These are phyloP conservation scores for Yamadazyma atlantica DNA, from an alignment of 1,139 yeast genomes.

Conservation along the genomic window DNA sequence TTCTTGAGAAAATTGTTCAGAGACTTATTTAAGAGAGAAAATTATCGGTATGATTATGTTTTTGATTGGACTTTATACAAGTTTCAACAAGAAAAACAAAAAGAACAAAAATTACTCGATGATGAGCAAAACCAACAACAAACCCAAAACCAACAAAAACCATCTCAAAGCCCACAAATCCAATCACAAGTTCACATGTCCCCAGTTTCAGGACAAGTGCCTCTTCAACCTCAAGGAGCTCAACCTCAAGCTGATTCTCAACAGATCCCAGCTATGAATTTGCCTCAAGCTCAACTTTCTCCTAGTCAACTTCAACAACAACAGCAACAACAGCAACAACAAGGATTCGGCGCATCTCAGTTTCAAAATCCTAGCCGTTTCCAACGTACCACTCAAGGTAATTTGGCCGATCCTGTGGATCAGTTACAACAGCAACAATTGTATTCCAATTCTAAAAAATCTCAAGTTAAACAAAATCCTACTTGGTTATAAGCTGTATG, in stretches of 20 bases:
- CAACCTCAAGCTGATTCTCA: constrained; percentile 1
- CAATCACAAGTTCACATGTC: constrained; percentile 3
- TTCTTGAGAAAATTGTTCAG: constrained; percentile 87
- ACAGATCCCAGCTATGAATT: background rate
- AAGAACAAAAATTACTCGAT: constrained; percentile 41
- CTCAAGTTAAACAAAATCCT: constrained; percentile 15
- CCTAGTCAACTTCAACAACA: constrained; percentile 16
- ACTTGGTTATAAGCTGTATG: constrained; percentile 17
- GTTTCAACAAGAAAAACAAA: constrained; percentile 66
- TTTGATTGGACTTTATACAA: constrained; percentile 97
- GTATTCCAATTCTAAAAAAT: constrained; percentile 10
- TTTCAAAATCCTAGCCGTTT: constrained; percentile 4
- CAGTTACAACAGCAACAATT: constrained; percentile 17
- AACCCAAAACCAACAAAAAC: constrained; percentile 10
- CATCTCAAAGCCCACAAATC: constrained; percentile 3
- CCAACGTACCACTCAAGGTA: constrained; percentile 3
- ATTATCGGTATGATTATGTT: constrained; percentile 89
- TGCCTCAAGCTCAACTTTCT: constrained; percentile 10
- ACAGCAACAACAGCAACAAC: constrained; percentile 10
- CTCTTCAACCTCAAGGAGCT: background rate
- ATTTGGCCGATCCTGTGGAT: constrained; percentile 8
- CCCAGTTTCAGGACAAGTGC: constrained; percentile 1
- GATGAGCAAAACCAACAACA: constrained; percentile 20
- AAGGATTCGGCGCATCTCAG: background rate
- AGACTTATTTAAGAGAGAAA: constrained; percentile 84